Conservation (phyloP, 331 rosid genomes). For the Stylosanthes scabra region DNA sequence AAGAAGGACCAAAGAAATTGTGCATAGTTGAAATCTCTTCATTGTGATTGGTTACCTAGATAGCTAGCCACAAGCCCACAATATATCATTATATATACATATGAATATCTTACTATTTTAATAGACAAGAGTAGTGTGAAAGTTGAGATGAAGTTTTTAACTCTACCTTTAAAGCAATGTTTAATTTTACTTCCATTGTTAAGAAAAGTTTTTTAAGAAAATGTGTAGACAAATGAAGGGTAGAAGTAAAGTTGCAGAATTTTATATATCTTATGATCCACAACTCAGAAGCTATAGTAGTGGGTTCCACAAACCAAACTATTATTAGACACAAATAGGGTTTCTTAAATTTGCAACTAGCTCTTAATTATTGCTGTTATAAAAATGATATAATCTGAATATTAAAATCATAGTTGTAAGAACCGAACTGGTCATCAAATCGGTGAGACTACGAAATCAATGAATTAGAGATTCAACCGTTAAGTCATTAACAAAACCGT, state of each 20-base stretch:
- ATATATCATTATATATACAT: constrained; percentile 36
- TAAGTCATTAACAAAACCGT: no score
- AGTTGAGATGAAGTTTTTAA: constrained; percentile 42
- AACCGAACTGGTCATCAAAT: no score
- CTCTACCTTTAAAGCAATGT: constrained; percentile 60
- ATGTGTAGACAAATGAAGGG: constrained; percentile 51
- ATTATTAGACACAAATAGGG: neutral
- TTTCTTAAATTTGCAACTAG: no score
- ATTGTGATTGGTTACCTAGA: constrained; percentile 49
- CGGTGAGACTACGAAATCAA: no score
- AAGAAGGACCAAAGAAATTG: constrained; percentile 46
- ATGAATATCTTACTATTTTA: constrained; percentile 9
- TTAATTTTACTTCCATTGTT: constrained; percentile 14
- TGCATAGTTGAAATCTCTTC: constrained; percentile 44
- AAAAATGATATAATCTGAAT: no score
- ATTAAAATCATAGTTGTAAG: no score
- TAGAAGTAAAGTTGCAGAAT: constrained; percentile 79
- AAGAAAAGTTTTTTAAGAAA: neutral
- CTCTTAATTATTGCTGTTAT: no score
- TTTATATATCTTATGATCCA: no score
- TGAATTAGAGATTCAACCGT: no score
- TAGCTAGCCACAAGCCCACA: no score
- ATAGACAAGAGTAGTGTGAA: constrained; percentile 39
- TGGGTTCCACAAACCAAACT: constrained; percentile 48
- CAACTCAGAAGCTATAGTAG: constrained; percentile 47